Base-by-base conservation (phyloP, 495 filamentous ascomycete species). In the Evernia prunastri region DNA sequence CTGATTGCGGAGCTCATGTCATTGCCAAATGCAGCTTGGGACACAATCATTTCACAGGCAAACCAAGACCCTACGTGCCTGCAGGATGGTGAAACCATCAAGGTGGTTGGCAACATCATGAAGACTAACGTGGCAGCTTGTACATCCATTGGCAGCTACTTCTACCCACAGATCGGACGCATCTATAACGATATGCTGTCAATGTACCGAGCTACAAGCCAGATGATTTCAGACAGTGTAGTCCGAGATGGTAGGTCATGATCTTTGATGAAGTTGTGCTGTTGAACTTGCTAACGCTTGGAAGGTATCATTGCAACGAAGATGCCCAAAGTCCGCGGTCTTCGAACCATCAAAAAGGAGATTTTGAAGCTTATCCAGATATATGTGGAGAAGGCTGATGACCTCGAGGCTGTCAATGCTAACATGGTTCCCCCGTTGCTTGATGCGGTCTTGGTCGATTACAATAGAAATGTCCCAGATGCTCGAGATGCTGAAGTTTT, bases 81-180 rank as follows among this genome's bases (percentile, higher is more conserved):
- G 10, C 90, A 97, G 72, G 90, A 96, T 72, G 81, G 83, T 33
- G 91, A 99, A 59, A 95, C 91, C 0, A 97, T 99, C 75, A 97
- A 97, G 77, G 85, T 99, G 64, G 89, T 99, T 63, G 94, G 94
- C 60, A 99, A 99, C 73, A 96, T 99, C 69, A 99, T 97, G 94
- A 99, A 99, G 81, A 99, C 94, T 8, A 99, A 99, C 69, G 94
- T 99, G 8, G 90, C 94, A 1, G 94, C 94, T 18, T 97, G 94
- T 72, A 90, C 89, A 33, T 97, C 95, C 0, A 92, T 97, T 59
- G 94, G 94, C 33, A 86, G 87, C 60, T 97, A 97, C 78, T 99
- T 99, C 77, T 96, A 94, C 72, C 93, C 94, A n/a, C 94, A 99
- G 73, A 96, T 99, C 71, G 95, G 92, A 56, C 87, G 92, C 33